Percentiles rank a stretch among this genome's conserved stretches.
These are phyloP conservation scores for Mycogone perniciosa DNA, from an alignment of 2,329 filamentous ascomycete species.

Conservation along the genomic window DNA sequence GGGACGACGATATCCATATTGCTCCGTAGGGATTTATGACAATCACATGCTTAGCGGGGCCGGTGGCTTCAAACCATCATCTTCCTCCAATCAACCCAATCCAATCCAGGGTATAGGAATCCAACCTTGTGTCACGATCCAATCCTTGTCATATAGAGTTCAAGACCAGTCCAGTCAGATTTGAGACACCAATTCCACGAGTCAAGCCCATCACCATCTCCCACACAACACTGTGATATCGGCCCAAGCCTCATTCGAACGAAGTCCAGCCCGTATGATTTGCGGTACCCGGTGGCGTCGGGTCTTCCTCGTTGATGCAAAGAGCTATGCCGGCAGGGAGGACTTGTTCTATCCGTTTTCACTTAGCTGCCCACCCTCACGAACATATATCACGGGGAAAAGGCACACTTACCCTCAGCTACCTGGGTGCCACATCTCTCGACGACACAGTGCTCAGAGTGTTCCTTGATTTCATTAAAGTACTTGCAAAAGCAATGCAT, in stretches of 20 bases:
- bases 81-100: too few relatives aligned
- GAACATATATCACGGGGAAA: background rate
- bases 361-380: too few relatives aligned
- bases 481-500: background rate
- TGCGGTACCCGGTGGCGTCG: slow-evolving; percentile 1
- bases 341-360: background rate
- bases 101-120: too few relatives aligned
- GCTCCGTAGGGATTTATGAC: too few relatives aligned
- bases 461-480: background rate
- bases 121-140: too few relatives aligned
- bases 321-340: background rate
- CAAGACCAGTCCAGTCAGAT: too few relatives aligned
- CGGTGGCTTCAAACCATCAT: too few relatives aligned
- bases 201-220: background rate
- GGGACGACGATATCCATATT: too few relatives aligned
- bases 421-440: background rate
- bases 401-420: background rate
- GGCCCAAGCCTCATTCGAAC: too few relatives aligned
- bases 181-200: background rate
- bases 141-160: too few relatives aligned
- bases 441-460: background rate
- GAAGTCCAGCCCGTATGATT: background rate
- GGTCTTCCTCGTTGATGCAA: background rate
- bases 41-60: too few relatives aligned
- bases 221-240: too few relatives aligned